These are phyloP conservation scores for Onygenales sp. DNA, from an alignment of 2,329 filamentous ascomycete species.

Conservation along the genomic window DNA sequence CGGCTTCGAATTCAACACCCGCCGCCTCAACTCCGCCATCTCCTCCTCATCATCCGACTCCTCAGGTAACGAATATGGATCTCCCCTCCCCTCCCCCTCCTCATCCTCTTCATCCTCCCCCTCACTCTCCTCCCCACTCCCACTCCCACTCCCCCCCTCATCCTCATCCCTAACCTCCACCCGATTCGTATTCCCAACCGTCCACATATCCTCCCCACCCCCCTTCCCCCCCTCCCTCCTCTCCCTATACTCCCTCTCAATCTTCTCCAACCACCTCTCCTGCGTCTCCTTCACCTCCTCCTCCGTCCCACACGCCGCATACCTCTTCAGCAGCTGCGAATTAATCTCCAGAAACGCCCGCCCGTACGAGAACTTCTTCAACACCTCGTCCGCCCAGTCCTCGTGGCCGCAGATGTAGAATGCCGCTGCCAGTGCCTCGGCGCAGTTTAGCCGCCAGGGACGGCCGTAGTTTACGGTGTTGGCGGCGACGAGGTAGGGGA, in stretches of 20 bases:
- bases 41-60: conserved; percentile 74
- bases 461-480: conserved; percentile 97
- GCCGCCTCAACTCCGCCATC: conserved; percentile 85
- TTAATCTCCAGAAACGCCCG: conserved; percentile 88
- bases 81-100: conserved; percentile 41
- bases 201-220: conserved; percentile 69
- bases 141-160: conserved; percentile 31
- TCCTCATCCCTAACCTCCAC: conserved; percentile 40
- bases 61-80: conserved; percentile 69
- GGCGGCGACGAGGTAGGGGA: conserved; percentile 92
- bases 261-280: conserved; percentile 75
- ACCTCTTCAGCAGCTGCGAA: conserved; percentile 66
- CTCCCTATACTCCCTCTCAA: conserved; percentile 82
- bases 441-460: conserved; percentile 91
- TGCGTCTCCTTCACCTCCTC: conserved; percentile 76
- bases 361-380: conserved; percentile 83
- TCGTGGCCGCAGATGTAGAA: conserved; percentile 86
- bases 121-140: conserved; percentile 37
- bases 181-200: conserved; percentile 79
- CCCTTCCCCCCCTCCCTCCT: conserved; percentile 52
- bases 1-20: conserved; percentile 83
- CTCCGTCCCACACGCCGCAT: conserved; percentile 74
- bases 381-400: conserved; percentile 80
- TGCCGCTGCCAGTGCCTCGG: conserved; percentile 83
- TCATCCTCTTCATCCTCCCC: conserved; percentile 36